Percentiles rank a stretch among this genome's conserved stretches.
phyloP scores from a whole-genome alignment of 495 filamentous ascomycete species.

The Aspergillus campestris region DNA sequence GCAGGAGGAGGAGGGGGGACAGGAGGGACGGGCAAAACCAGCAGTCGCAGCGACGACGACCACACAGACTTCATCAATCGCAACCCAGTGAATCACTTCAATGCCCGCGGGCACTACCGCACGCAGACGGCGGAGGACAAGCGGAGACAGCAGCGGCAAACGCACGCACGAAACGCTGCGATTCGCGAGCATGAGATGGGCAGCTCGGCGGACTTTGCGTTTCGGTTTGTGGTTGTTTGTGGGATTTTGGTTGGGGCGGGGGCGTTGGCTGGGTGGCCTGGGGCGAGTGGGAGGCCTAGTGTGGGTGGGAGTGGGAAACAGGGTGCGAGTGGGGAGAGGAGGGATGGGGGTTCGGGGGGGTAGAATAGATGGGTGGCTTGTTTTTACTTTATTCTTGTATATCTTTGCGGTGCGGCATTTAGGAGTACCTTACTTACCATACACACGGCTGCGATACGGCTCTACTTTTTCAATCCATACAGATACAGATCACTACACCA shows the following conservation, averaged over 20 bases:
- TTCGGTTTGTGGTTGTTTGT: slow-evolving; percentile 39
- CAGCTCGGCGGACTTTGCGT: slow-evolving; percentile 25
- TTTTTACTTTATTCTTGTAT: not conserved
- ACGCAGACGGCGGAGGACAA: slow-evolving; percentile 57
- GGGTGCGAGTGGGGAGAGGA: slow-evolving; percentile 3
- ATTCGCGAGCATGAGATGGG: slow-evolving; percentile 22
- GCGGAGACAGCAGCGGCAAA: slow-evolving; percentile 33
- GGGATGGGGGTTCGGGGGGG: not conserved
- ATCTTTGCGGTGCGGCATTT: too few species aligned
- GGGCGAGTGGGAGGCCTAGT: slow-evolving; percentile 1
- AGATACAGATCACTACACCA: not conserved
- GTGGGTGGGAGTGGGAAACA: not conserved
- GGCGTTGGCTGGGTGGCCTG: slow-evolving; percentile 14
- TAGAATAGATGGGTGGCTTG: not conserved
- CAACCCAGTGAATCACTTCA: slow-evolving; percentile 54
- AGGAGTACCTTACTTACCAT: too few species aligned
- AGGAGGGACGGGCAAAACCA: too few species aligned
- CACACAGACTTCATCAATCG: slow-evolving; percentile 37
- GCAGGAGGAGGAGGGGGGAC: too few species aligned
- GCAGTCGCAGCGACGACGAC: slow-evolving; percentile 24
- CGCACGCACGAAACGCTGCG: slow-evolving; percentile 13
- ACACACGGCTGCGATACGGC: not conserved
- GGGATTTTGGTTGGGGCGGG: slow-evolving; percentile 26
- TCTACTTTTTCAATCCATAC: not conserved
- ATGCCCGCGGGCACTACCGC: slow-evolving; percentile 58